Evolutionary conservation across 768 basidiomycete species (phyloP), one percentile per base, ranked within the genome.

Genomic region (Boletus vermiculosoides): DNA sequence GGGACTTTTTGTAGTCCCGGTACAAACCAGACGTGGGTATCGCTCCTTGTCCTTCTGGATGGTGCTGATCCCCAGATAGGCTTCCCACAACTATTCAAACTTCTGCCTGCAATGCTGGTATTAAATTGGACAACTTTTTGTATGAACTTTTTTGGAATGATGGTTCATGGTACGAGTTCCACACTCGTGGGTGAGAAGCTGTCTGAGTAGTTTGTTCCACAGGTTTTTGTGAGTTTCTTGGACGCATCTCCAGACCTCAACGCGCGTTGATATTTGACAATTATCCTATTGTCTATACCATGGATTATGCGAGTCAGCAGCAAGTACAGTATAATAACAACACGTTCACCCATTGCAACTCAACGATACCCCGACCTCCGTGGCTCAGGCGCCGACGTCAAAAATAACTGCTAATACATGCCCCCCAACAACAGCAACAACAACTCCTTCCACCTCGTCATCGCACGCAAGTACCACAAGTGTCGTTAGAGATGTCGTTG

Each of bases 1-100:
- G 61, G 48, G 22, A 2, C 20, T 22, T 61, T 37, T 16, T 69
- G 66, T 40, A 39, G 16, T 7, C 68, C 66, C 22, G 59, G 55
- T n/a, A 60, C 56, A 9, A 70, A 69, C 49, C 53, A 60, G 54
- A 54, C 58, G 65, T 69, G 40, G 18, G 65, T 51, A 46, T 18
- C 10, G 2, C 12, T 5, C 41, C 34, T 11, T 37, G 23, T 25
- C 2, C 7, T 34, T 23, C 30, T 23, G 48, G 22, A 10, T 25
- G 20, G 3, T 11, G 10, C 34, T 49, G 34, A 49, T 36, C 16
- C 10, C 34, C 16, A 11, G 28, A 12, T 34, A 69, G 68, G 7
- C 64, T 69, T 41, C 68, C 68, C 2, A n/a, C n/a, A 1, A 42
- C 57, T 34, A 46, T 70, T 16, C 63, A 67, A 42, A 55, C 51